Conservation (phyloP, 2,329 filamentous ascomycete genomes). For the Pseudofabraea citricarpa region DNA sequence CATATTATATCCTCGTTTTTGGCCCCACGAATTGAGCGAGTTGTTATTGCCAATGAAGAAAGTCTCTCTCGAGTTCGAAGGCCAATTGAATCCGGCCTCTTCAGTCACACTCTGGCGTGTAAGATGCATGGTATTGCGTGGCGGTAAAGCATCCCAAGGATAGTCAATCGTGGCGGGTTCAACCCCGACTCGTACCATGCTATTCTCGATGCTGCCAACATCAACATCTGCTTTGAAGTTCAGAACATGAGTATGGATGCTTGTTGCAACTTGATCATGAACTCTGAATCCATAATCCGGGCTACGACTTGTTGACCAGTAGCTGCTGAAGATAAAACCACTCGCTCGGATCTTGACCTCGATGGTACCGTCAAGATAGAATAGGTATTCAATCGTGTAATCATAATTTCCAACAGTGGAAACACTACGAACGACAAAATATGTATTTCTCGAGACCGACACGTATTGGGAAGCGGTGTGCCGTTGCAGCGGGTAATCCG, state of each 20-base stretch:
- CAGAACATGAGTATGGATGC: slow-evolving; percentile 44
- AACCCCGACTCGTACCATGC: slow-evolving; percentile 28
- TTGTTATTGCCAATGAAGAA: slow-evolving; percentile 48
- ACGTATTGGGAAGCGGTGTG: slow-evolving; percentile 27
- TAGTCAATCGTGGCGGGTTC: slow-evolving; percentile 15
- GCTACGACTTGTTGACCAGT: slow-evolving; percentile 23
- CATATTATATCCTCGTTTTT: slow-evolving; percentile 47
- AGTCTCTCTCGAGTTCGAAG: slow-evolving; percentile 39
- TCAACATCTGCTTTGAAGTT: slow-evolving; percentile 50
- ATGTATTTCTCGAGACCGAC: slow-evolving; percentile 20
- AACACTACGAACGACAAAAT: slow-evolving; percentile 32
- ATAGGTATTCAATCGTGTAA: slow-evolving; percentile 34
- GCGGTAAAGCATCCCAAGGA: slow-evolving; percentile 8
- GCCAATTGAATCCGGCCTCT: slow-evolving; percentile 42
- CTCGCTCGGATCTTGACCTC: slow-evolving; percentile 40
- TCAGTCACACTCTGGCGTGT: slow-evolving; percentile 32
- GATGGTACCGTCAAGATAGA: slow-evolving; percentile 36
- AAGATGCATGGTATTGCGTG: slow-evolving; percentile 48
- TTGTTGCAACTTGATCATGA: slow-evolving; percentile 1
- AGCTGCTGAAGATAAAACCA: slow-evolving; percentile 47
- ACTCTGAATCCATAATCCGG: slow-evolving; percentile 26
- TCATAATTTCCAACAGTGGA: slow-evolving; percentile 39
- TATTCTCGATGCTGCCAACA: slow-evolving; percentile 41
- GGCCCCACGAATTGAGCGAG: slow-evolving; percentile 42
- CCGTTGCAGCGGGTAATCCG: slow-evolving; percentile 31